A percentile compares a stretch with the other conserved stretches of the same genome.
phyloP scores from a whole-genome alignment of 129 eudicot species.

The Centella asiatica region DNA sequence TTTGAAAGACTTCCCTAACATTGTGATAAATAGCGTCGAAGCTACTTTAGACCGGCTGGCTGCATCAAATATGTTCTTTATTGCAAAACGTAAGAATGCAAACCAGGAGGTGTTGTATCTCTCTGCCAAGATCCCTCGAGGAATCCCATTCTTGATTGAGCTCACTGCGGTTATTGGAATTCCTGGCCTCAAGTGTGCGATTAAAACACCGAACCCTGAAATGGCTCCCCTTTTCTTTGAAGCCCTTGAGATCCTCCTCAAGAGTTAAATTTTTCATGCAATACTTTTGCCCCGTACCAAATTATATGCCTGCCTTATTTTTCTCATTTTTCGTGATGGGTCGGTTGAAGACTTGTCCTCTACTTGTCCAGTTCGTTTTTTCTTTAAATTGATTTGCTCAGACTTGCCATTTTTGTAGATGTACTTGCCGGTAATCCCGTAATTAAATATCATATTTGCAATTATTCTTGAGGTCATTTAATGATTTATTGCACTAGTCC shows the following conservation, averaged over 20 bases:
- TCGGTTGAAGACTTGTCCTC: not conserved
- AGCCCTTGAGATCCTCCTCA: conserved; percentile 63
- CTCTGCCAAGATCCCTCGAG: conserved; percentile 79
- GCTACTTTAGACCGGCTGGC: conserved; percentile 58
- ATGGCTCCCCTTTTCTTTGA: conserved; percentile 89
- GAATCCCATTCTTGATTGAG: conserved; percentile 81
- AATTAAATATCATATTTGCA: not conserved
- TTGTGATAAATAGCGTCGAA: conserved; percentile 54
- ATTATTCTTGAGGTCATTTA: conserved; percentile 1
- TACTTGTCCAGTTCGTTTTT: not conserved
- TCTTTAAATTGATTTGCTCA: not conserved
- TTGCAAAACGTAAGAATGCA: conserved; percentile 82
- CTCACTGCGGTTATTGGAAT: conserved; percentile 69
- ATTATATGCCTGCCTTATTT: not conserved
- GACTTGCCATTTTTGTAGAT: conserved; percentile 5
- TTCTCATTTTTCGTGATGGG: not conserved
- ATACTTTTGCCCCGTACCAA: not conserved
- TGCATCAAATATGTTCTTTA: conserved; percentile 78
- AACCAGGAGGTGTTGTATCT: conserved; percentile 85
- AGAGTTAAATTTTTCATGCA: conserved; percentile 27
- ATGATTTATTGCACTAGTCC: not conserved
- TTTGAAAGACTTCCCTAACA: conserved; percentile 45
- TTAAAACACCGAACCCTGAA: conserved; percentile 83
- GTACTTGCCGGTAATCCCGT: not conserved
- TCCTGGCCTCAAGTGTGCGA: conserved; percentile 84